phyloP scores from a whole-genome alignment of 208 protist genomes.

The Angomonas ambiguus region DNA sequence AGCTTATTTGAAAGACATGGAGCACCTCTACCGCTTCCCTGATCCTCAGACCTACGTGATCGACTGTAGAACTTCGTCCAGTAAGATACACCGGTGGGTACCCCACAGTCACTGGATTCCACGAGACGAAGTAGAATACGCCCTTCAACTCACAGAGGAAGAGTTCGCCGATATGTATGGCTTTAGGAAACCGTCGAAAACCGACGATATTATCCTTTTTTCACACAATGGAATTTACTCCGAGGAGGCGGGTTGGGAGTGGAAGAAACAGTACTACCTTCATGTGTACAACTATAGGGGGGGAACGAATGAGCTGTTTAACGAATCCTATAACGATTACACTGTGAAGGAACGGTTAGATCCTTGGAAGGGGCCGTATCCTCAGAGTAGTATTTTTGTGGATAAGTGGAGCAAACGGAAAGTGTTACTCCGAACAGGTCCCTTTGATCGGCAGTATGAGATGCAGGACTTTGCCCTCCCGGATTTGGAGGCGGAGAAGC shows the following conservation, averaged over 20 bases:
- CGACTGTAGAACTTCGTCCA: constrained; percentile 62
- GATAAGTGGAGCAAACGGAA: constrained; percentile 92
- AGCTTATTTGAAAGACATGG: constrained; percentile 75
- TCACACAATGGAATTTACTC: constrained; percentile 87
- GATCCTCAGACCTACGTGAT: constrained; percentile 75
- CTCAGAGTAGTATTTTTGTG: constrained; percentile 85
- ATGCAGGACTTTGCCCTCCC: constrained; percentile 90
- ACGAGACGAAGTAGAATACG: constrained; percentile 88
- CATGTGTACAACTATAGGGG: constrained; percentile 91
- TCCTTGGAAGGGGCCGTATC: constrained; percentile 88
- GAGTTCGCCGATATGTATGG: constrained; percentile 90
- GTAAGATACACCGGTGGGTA: constrained; percentile 86
- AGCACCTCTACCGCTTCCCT: constrained; percentile 65
- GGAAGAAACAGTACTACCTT: constrained; percentile 80
- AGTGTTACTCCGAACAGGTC: constrained; percentile 75
- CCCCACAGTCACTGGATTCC: constrained; percentile 86
- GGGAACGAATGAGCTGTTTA: constrained; percentile 87
- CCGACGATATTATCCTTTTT: constrained; percentile 80
- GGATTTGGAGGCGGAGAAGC: constrained; percentile 80
- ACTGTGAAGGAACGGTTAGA: constrained; percentile 63
- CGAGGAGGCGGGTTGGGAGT: constrained; percentile 88
- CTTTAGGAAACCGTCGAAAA: constrained; percentile 65
- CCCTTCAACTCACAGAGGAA: constrained; percentile 72
- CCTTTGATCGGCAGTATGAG: constrained; percentile 89
- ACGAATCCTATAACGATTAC: constrained; percentile 77